Percentiles rank a stretch among this genome's conserved stretches.
Conservation (phyloP, 352 stramenopile genomes). For the Pythium apleroticum region DNA sequence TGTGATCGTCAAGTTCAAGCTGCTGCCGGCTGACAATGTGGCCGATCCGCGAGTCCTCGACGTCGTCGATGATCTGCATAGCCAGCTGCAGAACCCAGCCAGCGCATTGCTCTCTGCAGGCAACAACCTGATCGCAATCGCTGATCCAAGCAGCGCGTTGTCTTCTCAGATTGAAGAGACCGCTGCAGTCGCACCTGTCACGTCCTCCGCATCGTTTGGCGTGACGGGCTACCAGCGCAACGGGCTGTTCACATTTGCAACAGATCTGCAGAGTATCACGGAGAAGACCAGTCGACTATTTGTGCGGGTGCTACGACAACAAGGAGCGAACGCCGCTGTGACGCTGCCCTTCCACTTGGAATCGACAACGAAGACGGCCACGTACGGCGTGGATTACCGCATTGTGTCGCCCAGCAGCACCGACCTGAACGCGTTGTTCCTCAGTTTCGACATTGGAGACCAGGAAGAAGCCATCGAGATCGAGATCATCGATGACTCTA, state of each 20-base stretch:
- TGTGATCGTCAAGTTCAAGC: constrained; percentile 63
- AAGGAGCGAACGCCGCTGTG: constrained; percentile 44
- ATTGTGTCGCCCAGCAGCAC: constrained; percentile 31
- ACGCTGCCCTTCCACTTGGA: constrained; percentile 46
- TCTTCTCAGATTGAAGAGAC: constrained; percentile 27
- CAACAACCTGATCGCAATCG: constrained; percentile 29
- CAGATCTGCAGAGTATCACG: constrained; percentile 52
- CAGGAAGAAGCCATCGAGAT: constrained; percentile 43
- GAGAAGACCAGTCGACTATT: constrained; percentile 44
- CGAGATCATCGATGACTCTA: constrained; percentile 43
- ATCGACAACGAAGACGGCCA: constrained; percentile 32
- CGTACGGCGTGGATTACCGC: constrained; percentile 39
- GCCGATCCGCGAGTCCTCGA: constrained; percentile 54
- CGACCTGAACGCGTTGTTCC: constrained; percentile 33
- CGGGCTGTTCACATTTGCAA: constrained; percentile 62
- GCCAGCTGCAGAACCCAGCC: constrained; percentile 38
- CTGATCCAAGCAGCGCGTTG: constrained; percentile 36
- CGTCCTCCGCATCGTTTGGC: constrained; percentile 34
- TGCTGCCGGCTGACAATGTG: constrained; percentile 47
- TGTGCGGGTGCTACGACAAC: constrained; percentile 50
- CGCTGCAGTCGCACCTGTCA: constrained; percentile 1
- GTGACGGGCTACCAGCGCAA: constrained; percentile 58
- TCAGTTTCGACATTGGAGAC: constrained; percentile 60
- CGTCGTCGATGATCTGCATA: constrained; percentile 39
- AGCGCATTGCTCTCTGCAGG: constrained; percentile 38